Conservation (phyloP, 2,329 filamentous ascomycete genomes). For the Aureobasidium zeae region DNA sequence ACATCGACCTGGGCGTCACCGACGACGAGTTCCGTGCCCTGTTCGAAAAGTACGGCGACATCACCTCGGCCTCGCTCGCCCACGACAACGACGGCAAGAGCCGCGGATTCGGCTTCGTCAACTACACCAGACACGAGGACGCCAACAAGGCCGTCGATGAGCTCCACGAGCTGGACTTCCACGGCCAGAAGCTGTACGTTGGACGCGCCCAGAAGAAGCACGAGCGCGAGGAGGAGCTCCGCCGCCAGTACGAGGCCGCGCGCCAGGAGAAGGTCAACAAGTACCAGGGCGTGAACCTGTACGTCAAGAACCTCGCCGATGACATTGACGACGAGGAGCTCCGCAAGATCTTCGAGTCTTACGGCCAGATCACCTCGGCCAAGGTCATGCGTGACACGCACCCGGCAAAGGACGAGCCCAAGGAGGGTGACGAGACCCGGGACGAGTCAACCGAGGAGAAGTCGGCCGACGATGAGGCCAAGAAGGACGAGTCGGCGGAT, state of each 20-base stretch:
- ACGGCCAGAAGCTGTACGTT: slow-evolving; percentile 91
- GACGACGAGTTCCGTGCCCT: slow-evolving; percentile 92
- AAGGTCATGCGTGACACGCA: slow-evolving; percentile 94
- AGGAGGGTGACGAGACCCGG: slow-evolving; percentile 35
- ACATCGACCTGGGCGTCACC: slow-evolving; percentile 72
- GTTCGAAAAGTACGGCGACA: slow-evolving; percentile 85
- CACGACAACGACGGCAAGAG: slow-evolving; percentile 96
- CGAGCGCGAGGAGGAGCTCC: slow-evolving; percentile 97
- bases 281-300: slow-evolving; percentile 98
- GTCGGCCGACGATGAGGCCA: slow-evolving; percentile 44
- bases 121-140: slow-evolving; percentile 84
- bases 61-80: slow-evolving; percentile 90
- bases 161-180: slow-evolving; percentile 85
- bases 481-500: slow-evolving; percentile 46
- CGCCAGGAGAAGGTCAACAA: slow-evolving; percentile 98
- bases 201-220: slow-evolving; percentile 99
- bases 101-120: slow-evolving; percentile 88
- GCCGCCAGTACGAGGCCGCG: slow-evolving; percentile 96
- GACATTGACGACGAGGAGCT: slow-evolving; percentile 98
- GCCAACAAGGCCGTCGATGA: slow-evolving; percentile 81
- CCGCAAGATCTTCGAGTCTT: slow-evolving; percentile 82
- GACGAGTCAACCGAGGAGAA: slow-evolving; percentile 42
- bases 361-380: slow-evolving; percentile 91
- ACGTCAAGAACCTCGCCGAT: slow-evolving; percentile 98
- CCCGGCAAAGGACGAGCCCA: slow-evolving; percentile 25